Evolutionary conservation across 129 eudicot genomes (phyloP).

Genomic region (Escallonia herrerae): DNA sequence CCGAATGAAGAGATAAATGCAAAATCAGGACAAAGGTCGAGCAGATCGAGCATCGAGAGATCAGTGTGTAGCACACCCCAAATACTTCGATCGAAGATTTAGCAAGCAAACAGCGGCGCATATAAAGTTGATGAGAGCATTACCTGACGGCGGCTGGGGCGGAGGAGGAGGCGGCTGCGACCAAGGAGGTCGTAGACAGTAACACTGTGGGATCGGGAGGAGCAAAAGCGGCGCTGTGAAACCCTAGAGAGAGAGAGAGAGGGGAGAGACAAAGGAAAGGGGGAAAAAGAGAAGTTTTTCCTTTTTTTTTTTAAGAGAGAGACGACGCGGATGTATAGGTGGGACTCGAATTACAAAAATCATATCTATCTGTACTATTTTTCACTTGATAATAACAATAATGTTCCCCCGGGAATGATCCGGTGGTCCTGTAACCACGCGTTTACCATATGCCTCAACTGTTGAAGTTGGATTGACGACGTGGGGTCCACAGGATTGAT

Average conservation of each 20-base stretch:
- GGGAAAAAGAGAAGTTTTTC: neutral
- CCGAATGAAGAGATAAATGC: neutral
- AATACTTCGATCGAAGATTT: slow-evolving; percentile 1
- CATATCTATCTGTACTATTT: neutral
- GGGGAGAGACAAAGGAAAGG: neutral
- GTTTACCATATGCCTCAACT: no score
- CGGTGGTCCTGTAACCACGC: no score
- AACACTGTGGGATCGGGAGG: slow-evolving; percentile 27
- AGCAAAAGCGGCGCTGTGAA: slow-evolving; percentile 63
- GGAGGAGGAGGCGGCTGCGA: neutral
- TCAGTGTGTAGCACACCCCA: slow-evolving; percentile 15
- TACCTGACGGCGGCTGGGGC: slow-evolving; percentile 24
- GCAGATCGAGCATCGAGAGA: slow-evolving; percentile 7
- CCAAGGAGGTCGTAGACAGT: neutral
- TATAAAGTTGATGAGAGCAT: neutral
- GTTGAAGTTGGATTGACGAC: no score
- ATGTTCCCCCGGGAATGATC: no score
- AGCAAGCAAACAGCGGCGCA: neutral
- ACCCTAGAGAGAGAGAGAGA: slow-evolving; percentile 64
- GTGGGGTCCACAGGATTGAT: no score
- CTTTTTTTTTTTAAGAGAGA: slow-evolving; percentile 5
- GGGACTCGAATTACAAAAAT: slow-evolving; percentile 21
- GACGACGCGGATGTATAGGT: slow-evolving; percentile 18
- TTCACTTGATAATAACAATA: no score
- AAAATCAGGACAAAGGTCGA: slow-evolving; percentile 1